Percentiles rank a stretch among this genome's conserved stretches.
phyloP scores from a whole-genome alignment of 148 eudicot genomes.

The Vaccinium corymbosum region DNA sequence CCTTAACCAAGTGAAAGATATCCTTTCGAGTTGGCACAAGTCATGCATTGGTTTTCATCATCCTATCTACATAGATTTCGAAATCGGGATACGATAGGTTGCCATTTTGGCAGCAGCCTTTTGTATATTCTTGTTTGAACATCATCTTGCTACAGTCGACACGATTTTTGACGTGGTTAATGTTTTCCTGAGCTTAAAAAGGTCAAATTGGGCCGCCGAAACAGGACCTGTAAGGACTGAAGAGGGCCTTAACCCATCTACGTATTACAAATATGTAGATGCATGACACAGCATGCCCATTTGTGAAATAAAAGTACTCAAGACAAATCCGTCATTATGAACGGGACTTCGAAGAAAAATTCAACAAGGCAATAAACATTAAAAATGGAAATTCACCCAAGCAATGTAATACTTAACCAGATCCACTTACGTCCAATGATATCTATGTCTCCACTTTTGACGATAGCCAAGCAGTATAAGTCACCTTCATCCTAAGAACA shows the following conservation, averaged over 20 bases:
- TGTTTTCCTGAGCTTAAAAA: neutral
- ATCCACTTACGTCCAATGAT: constrained; percentile 56
- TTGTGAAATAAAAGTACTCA: neutral
- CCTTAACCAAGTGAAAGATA: neutral
- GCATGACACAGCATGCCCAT: neutral
- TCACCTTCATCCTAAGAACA: constrained; percentile 32
- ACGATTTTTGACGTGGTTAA: neutral
- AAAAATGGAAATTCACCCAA: neutral
- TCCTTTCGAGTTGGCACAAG: neutral
- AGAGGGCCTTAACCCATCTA: neutral
- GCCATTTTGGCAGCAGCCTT: no score
- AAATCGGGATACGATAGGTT: no score
- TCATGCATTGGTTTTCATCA: neutral
- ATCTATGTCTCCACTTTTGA: constrained; percentile 53
- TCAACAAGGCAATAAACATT: neutral
- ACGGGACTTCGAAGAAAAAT: neutral
- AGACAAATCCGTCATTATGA: neutral
- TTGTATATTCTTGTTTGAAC: no score
- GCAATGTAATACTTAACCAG: neutral
- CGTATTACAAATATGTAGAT: neutral
- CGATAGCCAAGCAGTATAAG: constrained; percentile 57
- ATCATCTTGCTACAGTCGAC: neutral
- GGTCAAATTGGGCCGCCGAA: neutral
- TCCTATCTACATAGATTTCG: no score
- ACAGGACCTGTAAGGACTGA: neutral